These are phyloP conservation scores for Leccinum fallax DNA, from an alignment of 1,284 basidiomycete species.

Conservation along the genomic window DNA sequence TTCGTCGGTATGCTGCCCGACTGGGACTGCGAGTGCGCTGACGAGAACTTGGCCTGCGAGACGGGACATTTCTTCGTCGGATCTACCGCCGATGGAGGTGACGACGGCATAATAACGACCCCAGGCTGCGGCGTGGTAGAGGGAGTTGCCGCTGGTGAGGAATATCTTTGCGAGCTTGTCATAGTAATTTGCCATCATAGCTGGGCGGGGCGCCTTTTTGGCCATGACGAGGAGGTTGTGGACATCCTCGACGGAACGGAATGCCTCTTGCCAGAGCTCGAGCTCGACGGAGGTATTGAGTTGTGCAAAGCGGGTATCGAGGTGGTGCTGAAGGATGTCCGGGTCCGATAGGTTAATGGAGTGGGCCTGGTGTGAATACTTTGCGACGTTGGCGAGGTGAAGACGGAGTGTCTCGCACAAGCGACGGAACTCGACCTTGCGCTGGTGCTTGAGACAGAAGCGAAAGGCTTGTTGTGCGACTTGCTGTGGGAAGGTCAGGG, in stretches of 20 bases:
- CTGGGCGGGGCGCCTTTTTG: constrained; percentile 88
- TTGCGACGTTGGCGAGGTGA: constrained; percentile 93
- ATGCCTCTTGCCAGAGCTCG: constrained; percentile 99
- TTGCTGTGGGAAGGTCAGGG: constrained; percentile 53
- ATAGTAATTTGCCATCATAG: constrained; percentile 99
- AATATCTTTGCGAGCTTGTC: constrained; percentile 98
- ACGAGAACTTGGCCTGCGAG: constrained; percentile 93
- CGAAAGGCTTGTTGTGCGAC: constrained; percentile 97
- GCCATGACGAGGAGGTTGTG: constrained; percentile 94
- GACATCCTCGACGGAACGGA: constrained; percentile 98
- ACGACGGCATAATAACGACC: constrained; percentile 79
- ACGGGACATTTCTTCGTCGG: constrained; percentile 78
- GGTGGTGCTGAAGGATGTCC: constrained; percentile 95
- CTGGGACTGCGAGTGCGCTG: constrained; percentile 92
- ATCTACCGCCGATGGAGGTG: constrained; percentile 64
- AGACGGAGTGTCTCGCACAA: constrained; percentile 96
- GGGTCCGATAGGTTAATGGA: constrained; percentile 98
- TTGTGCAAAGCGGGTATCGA: constrained; percentile 98
- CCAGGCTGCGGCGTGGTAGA: constrained; percentile 98
- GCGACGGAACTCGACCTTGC: constrained; percentile 97
- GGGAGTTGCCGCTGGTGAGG: constrained; percentile 87
- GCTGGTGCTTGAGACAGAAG: constrained; percentile 93
- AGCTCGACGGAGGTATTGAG: constrained; percentile 97
- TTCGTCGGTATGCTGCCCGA: constrained; percentile 70
- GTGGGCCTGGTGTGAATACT: constrained; percentile 94